Conservation (phyloP, 108 stramenopile genomes). For the Conticribra guillardii region DNA sequence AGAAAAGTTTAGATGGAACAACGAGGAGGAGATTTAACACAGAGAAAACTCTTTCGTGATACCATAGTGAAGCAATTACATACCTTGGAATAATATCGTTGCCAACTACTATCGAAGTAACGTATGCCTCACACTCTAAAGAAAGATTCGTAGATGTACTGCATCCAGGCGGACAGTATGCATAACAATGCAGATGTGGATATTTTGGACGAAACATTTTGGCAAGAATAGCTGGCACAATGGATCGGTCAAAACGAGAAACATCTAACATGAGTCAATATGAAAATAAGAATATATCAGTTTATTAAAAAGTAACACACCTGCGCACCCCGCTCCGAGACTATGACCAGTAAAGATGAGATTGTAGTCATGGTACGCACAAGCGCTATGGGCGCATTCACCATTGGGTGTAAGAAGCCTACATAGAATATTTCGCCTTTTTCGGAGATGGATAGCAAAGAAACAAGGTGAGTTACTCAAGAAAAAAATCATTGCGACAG, state of each 20-base stretch:
- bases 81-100: not conserved
- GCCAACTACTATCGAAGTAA: not conserved
- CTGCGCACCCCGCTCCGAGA: conserved; percentile 14
- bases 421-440: not conserved
- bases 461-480: not conserved
- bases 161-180: not conserved
- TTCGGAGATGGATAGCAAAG: too few species aligned
- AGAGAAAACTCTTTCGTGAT: too few species aligned
- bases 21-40: too few species aligned
- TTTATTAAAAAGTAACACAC: too few species aligned
- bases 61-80: too few species aligned
- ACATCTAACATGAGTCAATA: too few species aligned
- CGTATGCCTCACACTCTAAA: not conserved
- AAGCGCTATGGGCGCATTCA: not conserved
- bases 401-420: not conserved
- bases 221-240: not conserved
- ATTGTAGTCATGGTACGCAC: conserved; percentile 3
- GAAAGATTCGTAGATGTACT: not conserved
- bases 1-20: too few species aligned
- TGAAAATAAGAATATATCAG: too few species aligned
- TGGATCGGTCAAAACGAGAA: too few species aligned
- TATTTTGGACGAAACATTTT: not conserved
- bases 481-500: not conserved
- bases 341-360: conserved; percentile 17
- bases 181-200: not conserved